Base-by-base conservation (phyloP, 345 rosid species). In the Fremontodendron californicum region DNA sequence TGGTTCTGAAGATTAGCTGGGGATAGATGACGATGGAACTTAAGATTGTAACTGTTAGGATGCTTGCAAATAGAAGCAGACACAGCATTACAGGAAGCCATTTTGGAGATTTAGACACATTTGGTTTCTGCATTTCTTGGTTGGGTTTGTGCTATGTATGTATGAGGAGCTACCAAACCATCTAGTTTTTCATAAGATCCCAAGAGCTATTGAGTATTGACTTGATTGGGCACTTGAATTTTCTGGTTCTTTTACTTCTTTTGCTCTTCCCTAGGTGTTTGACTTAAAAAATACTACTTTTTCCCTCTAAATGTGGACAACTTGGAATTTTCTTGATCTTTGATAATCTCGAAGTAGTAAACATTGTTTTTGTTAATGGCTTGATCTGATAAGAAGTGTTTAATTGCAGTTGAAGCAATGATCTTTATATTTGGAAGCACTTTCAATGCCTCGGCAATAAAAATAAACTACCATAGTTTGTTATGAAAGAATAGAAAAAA, bases 31-130 rank as follows among this genome's bases (percentile, higher is more conserved):
- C 58, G 29, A 67, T 82, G 23, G 85, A 81, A 60, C 81, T 78
- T 1, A 76, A 75, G 83, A 75, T 61, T 60, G 78, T 8, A 27
- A 83, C 29, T 6, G 81, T 77, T 42, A 84, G 69, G 76, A 82
- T 70, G 74, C 82, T 81, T 69, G 83, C 64, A 57, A 85, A 61
- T 9, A 82, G 67, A 66, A 81, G 78, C 67, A 77, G 71, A 60
- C 81, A 79, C 9, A 87, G 72, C 79, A 82, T 61, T 29, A 72
- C 76, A n/a, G 79, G 78, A 25, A 75, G 80, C 76, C 83, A 79
- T 76, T 76, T 83, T 29, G 67, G 62, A 31, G 82, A 74, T 57
- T 80, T 90, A 21, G 61, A 67, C 11, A 33, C 60, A 60, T 37
- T 81, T 45, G 78, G 80, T 16, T 62, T 31, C 23, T 62, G 67